Evolutionary conservation across 257 asterid species (phyloP), one percentile per base, ranked within the genome.

Genomic region (Nicotiana attenuata): DNA sequence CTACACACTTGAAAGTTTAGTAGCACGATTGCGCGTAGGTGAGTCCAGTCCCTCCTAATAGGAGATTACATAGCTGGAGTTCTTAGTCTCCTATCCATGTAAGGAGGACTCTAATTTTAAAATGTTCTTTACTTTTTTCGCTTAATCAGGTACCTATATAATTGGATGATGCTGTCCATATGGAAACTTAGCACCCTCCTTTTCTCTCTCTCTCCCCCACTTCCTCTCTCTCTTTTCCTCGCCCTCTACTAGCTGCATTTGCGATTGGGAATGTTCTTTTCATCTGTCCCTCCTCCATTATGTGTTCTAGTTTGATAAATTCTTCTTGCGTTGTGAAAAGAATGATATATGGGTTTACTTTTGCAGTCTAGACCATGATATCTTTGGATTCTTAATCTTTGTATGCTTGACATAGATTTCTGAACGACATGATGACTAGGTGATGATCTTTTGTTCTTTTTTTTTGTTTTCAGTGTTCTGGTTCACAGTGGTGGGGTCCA

Each of bases 401-500:
- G 38, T 61, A 60, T 38, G 26, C 65, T 26, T 52, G 65, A 64
- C 76, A 80, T 50, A 56, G 56, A 20, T 45, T 61, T 41, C 57
- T 22, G 71, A 35, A 67, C 31, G 31, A 31, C n/a, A 29, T 19
- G 50, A 56, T 26, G 50, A 64, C 77, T 24, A 47, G 64, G 59
- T 79, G 52, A 61, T 59, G 75, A 41, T 24, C 63, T 45, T 47
- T 33, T 80, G 82, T 64, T 67, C 14, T 73, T 64, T 38, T 19
- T 8, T 78, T 38, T 61, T 79, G 82, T 64, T 61, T 78, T 60
- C 75, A 80, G 77, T 64, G 69, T 80, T 65, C 65, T 80, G 86
- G 89, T 87, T 76, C 89, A 87, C 67, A 87, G 89, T 68, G 89
- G 89, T 10, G 89, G 89, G 29, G 86, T 87, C 65, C 89, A 87